Base-by-base conservation (phyloP, 176 grass and related monocot genomes). In the Cenchrus purpureus region DNA sequence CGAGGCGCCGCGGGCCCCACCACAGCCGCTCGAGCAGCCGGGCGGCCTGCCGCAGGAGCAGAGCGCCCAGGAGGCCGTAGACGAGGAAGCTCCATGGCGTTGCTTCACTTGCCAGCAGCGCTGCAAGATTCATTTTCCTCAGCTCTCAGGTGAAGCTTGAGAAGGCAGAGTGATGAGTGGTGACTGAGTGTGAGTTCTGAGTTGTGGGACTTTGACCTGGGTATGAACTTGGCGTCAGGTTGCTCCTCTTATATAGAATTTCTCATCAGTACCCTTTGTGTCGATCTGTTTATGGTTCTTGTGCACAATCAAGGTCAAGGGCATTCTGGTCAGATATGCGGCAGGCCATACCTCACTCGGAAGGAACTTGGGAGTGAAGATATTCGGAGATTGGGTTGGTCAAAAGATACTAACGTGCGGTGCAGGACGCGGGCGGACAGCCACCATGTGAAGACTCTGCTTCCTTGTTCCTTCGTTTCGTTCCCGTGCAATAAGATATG, bases 1-100 rank as follows among this genome's bases (percentile, higher is more conserved):
- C 87, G 2, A 91, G 76, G 19, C 80, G 70, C 62, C 89, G 82
- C 31, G 92, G 92, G 53, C 5, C 52, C 76, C 81, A 89, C 92
- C 84, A 89, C n/a, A 72, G 76, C 89, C 2, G 65, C 1, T 91
- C 77, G 0, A 94, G 51, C 68, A 87, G 32, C 73, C 76, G 64
- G 12, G 10, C 34, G 2, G 46, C 76, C 45, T 68, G 45, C 84
- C 84, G 78, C 8, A 92, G 61, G 9, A 79, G 64, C 49, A 87
- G 44, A 53, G 44, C 28, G 68, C 84, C 71, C 7, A 84, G 62
- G 63, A 81, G 45, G 12, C 79, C 45, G 65, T 58, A 84, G 8
- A 77, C 10, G 17, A 83, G 48, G 73, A 87, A 71, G 73, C 73
- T 83, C 86, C 85, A 82, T 59, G 62, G 62, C 53, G 16, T 28